These are phyloP conservation scores for Hypsizygus ulmarius DNA, from an alignment of 1,284 basidiomycete species.

Conservation along the genomic window DNA sequence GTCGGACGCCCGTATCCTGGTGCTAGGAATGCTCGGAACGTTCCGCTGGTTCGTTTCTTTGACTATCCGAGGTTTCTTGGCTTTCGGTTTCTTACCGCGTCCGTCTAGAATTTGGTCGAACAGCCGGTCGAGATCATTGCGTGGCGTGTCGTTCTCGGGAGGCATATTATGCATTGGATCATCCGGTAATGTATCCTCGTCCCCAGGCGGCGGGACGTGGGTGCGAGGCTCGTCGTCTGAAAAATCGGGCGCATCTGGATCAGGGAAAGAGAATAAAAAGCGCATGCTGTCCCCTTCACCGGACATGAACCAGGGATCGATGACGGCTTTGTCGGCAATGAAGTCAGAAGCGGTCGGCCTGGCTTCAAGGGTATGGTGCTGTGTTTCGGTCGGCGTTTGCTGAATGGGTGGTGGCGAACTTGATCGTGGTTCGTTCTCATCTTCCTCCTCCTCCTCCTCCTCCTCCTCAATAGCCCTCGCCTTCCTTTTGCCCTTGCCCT, in stretches of 20 bases:
- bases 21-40: neutral
- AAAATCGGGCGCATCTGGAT: slow-evolving; percentile 12
- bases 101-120: neutral
- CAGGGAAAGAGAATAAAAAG: slow-evolving; percentile 16
- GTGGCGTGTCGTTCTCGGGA: neutral
- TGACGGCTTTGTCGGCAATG: neutral
- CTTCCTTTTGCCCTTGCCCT: slow-evolving; percentile 17
- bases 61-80: neutral
- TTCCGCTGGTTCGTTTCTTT: neutral
- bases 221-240: neutral
- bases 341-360: neutral
- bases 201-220: neutral
- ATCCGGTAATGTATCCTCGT: no score
- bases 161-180: neutral
- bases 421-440: neutral
- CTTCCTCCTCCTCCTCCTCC: slow-evolving; percentile 10
- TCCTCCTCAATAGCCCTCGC: slow-evolving; percentile 4
- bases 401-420: neutral
- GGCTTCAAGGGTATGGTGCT: neutral
- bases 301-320: slow-evolving; percentile 9
- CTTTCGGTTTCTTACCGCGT: neutral
- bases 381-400: neutral
- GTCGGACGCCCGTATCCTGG: neutral
- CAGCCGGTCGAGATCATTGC: neutral
- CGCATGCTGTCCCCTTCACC: neutral